These are phyloP conservation scores for Apiospora marii DNA, from an alignment of 2,329 filamentous ascomycete species.

Conservation along the genomic window DNA sequence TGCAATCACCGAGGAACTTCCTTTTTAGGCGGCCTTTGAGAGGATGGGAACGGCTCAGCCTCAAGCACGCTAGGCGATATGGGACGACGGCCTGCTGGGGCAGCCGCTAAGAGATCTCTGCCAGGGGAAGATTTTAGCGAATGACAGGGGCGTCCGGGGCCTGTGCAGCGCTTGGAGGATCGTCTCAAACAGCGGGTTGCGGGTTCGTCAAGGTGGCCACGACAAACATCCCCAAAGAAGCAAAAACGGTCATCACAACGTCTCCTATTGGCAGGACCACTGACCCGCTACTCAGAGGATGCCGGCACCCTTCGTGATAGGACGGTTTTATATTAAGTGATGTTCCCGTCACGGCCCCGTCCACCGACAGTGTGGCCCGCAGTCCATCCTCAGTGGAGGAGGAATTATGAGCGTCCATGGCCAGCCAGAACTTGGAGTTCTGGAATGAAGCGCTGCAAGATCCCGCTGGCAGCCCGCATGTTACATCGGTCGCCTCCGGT, in stretches of 20 bases:
- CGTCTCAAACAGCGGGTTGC: background rate
- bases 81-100: constrained; percentile 13
- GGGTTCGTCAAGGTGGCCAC: background rate
- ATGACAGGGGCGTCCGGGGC: background rate
- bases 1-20: constrained; percentile 18
- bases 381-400: constrained; percentile 13
- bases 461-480: background rate
- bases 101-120: background rate
- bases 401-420: background rate
- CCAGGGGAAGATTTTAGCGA: background rate
- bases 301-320: background rate
- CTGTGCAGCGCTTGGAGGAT: constrained; percentile 10
- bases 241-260: background rate
- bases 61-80: constrained; percentile 9
- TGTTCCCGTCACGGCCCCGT: background rate
- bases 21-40: background rate
- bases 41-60: constrained; percentile 17
- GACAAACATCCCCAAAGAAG: background rate
- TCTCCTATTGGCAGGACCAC: background rate
- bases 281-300: background rate
- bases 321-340: constrained; percentile 11
- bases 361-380: constrained; percentile 9
- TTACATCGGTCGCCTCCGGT: background rate
- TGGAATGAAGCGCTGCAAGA: background rate
- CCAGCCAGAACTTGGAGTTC: background rate